A percentile compares a stretch with the other conserved stretches of the same genome.
Evolutionary conservation across 768 basidiomycete genomes (phyloP).

Genomic region (Boletus pseudopeckii): DNA sequence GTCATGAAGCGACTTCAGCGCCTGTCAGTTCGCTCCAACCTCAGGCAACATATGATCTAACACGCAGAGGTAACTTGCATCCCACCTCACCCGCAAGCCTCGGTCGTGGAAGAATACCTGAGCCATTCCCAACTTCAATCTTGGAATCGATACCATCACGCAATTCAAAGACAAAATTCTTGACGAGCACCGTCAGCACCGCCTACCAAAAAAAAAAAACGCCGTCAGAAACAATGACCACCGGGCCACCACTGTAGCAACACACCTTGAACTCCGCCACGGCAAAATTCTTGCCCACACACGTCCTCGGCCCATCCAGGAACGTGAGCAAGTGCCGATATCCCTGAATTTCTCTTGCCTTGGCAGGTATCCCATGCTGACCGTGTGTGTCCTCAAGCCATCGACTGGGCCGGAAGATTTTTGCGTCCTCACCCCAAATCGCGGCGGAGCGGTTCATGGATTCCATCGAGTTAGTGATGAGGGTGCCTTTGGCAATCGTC

Average conservation of each 20-base stretch:
- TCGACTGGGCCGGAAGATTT: constrained; percentile 57
- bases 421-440: constrained; percentile 61
- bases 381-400: constrained; percentile 44
- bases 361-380: constrained; percentile 17
- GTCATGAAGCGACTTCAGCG: not conserved
- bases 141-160: constrained; percentile 34
- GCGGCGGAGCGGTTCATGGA: constrained; percentile 47
- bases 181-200: constrained; percentile 40
- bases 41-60: constrained; percentile 6
- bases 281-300: constrained; percentile 49
- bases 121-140: constrained; percentile 3
- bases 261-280: constrained; percentile 35
- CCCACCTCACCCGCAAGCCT: constrained; percentile 20
- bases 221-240: not conserved
- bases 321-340: constrained; percentile 52
- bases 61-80: constrained; percentile 20
- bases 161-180: constrained; percentile 35
- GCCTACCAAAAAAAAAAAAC: constrained; percentile 27
- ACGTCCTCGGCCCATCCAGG: constrained; percentile 45
- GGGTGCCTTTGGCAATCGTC: constrained; percentile 45
- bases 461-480: constrained; percentile 41
- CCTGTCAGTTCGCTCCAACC: not conserved
- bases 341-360: constrained; percentile 43
- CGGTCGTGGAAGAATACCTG: constrained; percentile 1
- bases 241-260: not conserved